phyloP scores from a whole-genome alignment of 495 filamentous ascomycete genomes.

The Hypoxylon subgilvum region DNA sequence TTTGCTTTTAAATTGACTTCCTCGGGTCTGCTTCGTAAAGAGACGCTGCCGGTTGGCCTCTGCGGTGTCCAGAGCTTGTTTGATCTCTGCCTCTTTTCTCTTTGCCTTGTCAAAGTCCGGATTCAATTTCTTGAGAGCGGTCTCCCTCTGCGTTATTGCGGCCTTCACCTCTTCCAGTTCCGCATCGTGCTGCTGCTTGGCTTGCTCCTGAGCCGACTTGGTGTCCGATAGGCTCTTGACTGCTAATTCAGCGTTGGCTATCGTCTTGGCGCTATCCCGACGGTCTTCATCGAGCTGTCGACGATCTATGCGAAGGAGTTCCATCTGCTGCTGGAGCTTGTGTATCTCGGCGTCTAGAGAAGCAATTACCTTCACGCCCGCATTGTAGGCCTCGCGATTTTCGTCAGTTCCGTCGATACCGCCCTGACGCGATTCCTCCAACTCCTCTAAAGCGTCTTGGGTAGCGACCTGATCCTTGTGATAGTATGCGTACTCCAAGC shows the following conservation, averaged over 20 bases:
- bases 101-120: constrained; percentile 78
- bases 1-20: constrained; percentile 84
- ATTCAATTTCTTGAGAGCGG: constrained; percentile 71
- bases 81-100: constrained; percentile 71
- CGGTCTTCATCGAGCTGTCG: constrained; percentile 88
- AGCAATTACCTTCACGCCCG: constrained; percentile 80
- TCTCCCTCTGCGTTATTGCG: constrained; percentile 77
- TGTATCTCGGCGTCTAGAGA: constrained; percentile 78
- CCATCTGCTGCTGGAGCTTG: constrained; percentile 78
- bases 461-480: constrained; percentile 84
- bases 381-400: constrained; percentile 74
- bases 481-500: constrained; percentile 93
- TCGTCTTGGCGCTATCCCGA: constrained; percentile 73
- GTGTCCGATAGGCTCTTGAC: constrained; percentile 80
- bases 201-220: constrained; percentile 76
- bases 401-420: constrained; percentile 84
- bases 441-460: constrained; percentile 73
- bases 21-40: constrained; percentile 93
- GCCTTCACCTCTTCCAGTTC: constrained; percentile 75
- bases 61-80: constrained; percentile 72
- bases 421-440: constrained; percentile 80
- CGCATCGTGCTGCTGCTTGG: constrained; percentile 69
- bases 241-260: constrained; percentile 84
- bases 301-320: constrained; percentile 86
- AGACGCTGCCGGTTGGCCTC: constrained; percentile 78